These are phyloP conservation scores for Arxiozyma telluris DNA, from an alignment of 1,139 yeast species.

Conservation along the genomic window DNA sequence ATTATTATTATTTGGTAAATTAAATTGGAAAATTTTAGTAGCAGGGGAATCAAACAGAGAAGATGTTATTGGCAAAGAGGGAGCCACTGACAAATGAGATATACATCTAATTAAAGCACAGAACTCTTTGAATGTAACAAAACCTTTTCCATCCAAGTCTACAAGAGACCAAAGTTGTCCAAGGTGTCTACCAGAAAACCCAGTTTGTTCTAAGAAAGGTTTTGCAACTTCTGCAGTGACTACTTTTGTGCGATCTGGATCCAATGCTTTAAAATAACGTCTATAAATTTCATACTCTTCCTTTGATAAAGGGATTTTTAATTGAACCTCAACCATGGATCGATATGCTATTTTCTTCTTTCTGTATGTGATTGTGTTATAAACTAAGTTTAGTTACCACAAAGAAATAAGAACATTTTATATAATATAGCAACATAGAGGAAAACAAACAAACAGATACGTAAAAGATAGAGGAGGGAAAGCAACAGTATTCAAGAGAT, in stretches of 20 bases:
- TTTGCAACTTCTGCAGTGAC: conserved; percentile 85
- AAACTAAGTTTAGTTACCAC: no score
- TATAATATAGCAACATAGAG: not conserved
- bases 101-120: conserved; percentile 79
- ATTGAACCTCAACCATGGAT: conserved; percentile 1
- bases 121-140: conserved; percentile 71
- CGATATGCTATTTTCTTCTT: not conserved
- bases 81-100: conserved; percentile 62
- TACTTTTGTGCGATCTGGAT: conserved; percentile 65
- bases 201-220: conserved; percentile 73
- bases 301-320: conserved; percentile 42
- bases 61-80: conserved; percentile 16
- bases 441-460: no score
- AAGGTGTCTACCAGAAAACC: conserved; percentile 63
- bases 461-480: no score
- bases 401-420: not conserved
- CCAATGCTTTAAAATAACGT: conserved; percentile 67
- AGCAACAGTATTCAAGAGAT: not conserved
- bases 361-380: not conserved
- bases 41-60: conserved; percentile 23
- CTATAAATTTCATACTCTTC: conserved; percentile 74
- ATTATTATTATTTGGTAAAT: not conserved
- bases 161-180: conserved; percentile 93
- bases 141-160: conserved; percentile 75
- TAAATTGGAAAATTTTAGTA: conserved; percentile 12